Evolutionary conservation across 257 asterid genomes (phyloP), one percentile per base, ranked within the genome.

Genomic region (Hygrophila difformis): DNA sequence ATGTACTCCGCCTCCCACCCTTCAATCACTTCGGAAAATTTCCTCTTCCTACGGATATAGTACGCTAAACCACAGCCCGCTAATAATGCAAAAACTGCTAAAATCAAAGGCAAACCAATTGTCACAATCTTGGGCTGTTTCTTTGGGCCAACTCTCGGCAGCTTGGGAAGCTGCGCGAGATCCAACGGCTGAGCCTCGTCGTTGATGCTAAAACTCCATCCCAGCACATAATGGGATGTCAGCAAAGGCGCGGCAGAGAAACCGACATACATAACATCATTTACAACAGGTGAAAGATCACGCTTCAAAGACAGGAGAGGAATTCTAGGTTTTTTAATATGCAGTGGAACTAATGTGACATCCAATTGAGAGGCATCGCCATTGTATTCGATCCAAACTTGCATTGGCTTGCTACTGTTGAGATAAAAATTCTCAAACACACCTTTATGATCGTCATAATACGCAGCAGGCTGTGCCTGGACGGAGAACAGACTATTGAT

Each of bases 1-100:
- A 66, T 62, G 24, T 73, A 73, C 14, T 74, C 79, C 2, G 44
- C 40, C 40, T 82, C 94, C 94, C 94, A 82, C 4, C 62, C 78
- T 41, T 82, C 94, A 19, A 79, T 61, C 4, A 71, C 43, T 47
- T 83, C 92, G 1, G 83, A 78, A 43, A 35, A 76, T 48, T 71
- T 79, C 62, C 61, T 55, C 37, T 53, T 64, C 38, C 69, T 66
- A 51, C 48, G 62, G 26, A 51, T 40, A 26, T 60, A 46, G 38
- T 51, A 72, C 18, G 61, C 69, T 19, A 47, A 18, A 1, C 29
- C 21, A 0, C 22, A 23, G 0, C 53, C 21, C 9, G 12, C 49
- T 0, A 60, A 11, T 3, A 43, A 9, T 9, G 65, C 12, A 0
- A 17, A 23, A n/a, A n/a, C 33, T 4, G 47, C 9, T 1, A 31